Evolutionary conservation across 2,329 filamentous ascomycete genomes (phyloP).

Genomic region (Dactylonectria macrodidyma): DNA sequence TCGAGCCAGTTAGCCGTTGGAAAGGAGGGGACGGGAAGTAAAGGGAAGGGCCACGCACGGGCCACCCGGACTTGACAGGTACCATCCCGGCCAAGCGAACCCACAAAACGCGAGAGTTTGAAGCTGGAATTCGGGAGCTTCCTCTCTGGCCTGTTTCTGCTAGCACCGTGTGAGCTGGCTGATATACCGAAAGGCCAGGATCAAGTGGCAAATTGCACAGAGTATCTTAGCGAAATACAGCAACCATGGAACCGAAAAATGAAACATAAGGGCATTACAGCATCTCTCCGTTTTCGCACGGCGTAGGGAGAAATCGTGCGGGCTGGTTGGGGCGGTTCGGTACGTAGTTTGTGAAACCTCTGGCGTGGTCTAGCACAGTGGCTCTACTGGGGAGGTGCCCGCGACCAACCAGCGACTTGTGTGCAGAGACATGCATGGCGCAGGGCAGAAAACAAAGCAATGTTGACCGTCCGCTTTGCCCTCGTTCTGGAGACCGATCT

Average conservation of each 20-base stretch:
- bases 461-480: background rate
- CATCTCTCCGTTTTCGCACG: too few species aligned
- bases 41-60: conserved; percentile 33
- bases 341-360: conserved; percentile 11
- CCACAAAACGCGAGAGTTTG: conserved; percentile 35
- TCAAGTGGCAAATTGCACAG: too few species aligned
- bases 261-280: too few species aligned
- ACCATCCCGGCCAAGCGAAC: conserved; percentile 34
- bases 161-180: background rate
- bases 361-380: conserved; percentile 2
- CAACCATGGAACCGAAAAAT: too few species aligned
- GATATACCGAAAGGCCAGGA: background rate
- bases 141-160: too few species aligned
- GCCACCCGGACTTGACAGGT: conserved; percentile 38
- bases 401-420: conserved; percentile 7
- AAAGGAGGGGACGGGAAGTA: conserved; percentile 33
- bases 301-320: too few species aligned
- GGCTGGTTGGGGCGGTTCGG: background rate
- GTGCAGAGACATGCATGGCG: conserved; percentile 3
- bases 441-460: conserved; percentile 8
- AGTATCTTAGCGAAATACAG: too few species aligned
- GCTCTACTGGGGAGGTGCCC: conserved; percentile 3
- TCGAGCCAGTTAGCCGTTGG: conserved; percentile 9
- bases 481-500: conserved; percentile 10
- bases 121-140: too few species aligned